phyloP scores from a whole-genome alignment of 2,329 filamentous ascomycete genomes.

The Penicillium hordei region DNA sequence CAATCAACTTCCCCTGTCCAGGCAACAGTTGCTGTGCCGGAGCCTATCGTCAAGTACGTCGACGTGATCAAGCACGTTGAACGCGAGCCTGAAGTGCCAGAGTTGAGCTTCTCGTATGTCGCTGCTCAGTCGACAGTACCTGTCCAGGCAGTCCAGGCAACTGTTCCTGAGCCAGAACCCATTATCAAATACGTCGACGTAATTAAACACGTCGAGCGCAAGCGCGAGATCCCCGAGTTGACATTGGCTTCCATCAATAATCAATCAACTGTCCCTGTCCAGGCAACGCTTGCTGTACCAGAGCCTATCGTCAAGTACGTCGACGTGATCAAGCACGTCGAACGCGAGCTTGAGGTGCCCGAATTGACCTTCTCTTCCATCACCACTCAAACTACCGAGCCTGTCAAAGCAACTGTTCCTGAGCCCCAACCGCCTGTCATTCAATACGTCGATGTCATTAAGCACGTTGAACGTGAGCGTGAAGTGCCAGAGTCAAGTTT shows the following conservation, averaged over 20 bases:
- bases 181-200: conserved; percentile 11
- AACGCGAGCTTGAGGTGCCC: conserved; percentile 16
- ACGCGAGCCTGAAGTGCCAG: conserved; percentile 15
- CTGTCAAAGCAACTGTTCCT: conserved; percentile 22
- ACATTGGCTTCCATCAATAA: conserved; percentile 33
- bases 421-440: conserved; percentile 17
- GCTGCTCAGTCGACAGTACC: conserved; percentile 32
- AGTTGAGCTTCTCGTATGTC: conserved; percentile 36
- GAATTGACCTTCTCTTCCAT: conserved; percentile 33
- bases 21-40: conserved; percentile 24
- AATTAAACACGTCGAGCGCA: conserved; percentile 13
- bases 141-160: conserved; percentile 5
- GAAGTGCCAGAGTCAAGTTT: conserved; percentile 22
- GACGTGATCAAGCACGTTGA: conserved; percentile 9
- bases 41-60: conserved; percentile 20
- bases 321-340: conserved; percentile 11
- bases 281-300: conserved; percentile 21
- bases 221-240: conserved; percentile 18
- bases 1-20: conserved; percentile 24
- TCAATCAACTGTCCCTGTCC: conserved; percentile 27
- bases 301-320: conserved; percentile 16
- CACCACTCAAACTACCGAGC: conserved; percentile 27
- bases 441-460: conserved; percentile 3
- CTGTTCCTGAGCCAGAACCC: conserved; percentile 19
- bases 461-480: conserved; percentile 10